Percentiles rank a stretch among this genome's conserved stretches.
These are phyloP conservation scores for Candida bentonensis DNA, from an alignment of 805 yeast genomes.

Conservation along the genomic window DNA sequence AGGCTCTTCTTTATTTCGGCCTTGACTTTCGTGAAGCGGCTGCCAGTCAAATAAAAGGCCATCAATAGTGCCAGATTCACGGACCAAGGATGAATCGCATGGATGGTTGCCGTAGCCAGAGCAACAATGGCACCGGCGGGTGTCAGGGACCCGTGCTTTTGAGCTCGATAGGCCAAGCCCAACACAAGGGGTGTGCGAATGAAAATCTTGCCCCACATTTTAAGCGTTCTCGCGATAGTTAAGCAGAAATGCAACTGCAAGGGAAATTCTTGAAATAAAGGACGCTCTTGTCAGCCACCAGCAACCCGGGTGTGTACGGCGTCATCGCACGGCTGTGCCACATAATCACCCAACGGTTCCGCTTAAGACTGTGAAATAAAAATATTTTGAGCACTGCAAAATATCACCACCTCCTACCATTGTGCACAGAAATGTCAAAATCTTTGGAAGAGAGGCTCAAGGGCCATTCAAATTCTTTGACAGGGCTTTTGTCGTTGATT, in stretches of 20 bases:
- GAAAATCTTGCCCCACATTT: conserved; percentile 8
- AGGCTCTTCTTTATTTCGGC: conserved; percentile 22
- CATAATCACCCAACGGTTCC: no score
- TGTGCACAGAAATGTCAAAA: neutral
- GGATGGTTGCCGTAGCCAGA: conserved; percentile 25
- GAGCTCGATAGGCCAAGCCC: conserved; percentile 14
- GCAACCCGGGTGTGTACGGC: no score
- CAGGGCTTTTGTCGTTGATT: conserved; percentile 75
- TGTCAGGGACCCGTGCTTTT: conserved; percentile 25
- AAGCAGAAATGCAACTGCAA: no score
- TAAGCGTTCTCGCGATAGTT: no score
- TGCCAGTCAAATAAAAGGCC: conserved; percentile 26
- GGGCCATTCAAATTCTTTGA: conserved; percentile 40
- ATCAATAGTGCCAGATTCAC: conserved; percentile 22
- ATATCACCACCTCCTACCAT: neutral
- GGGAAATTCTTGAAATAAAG: no score
- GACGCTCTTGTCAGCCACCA: no score
- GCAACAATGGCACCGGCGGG: conserved; percentile 25
- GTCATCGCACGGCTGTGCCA: no score
- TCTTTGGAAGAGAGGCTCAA: conserved; percentile 19
- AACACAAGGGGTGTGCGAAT: neutral
- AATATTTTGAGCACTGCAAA: neutral
- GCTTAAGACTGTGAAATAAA: neutral
- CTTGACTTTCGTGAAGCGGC: conserved; percentile 27
- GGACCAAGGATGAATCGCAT: conserved; percentile 24